Evolutionary conservation across 345 rosid genomes (phyloP), one percentile per base, ranked within the genome.

Genomic region (Moringa oleifera): DNA sequence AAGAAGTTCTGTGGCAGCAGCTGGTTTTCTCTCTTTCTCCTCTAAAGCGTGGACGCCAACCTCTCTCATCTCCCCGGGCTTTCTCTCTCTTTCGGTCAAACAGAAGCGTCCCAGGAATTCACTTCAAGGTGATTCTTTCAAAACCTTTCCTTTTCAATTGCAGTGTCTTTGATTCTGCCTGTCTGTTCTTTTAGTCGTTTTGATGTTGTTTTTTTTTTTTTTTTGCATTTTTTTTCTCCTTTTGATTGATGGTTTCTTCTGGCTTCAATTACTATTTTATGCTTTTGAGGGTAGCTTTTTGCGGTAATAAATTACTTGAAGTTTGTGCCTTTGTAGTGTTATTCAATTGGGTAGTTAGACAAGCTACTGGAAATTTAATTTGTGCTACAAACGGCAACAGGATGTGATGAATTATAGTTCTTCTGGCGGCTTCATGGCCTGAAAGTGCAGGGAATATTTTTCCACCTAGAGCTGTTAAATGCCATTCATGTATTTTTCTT

Each of bases 61-160:
- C 70, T 37, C 79, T 58, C 31, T 68, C 63, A 2, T 61, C 49
- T 68, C 71, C 55, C 66, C 78, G 62, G 63, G 66, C 53, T 47
- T 69, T 64, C 37, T 71, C 36, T 65, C 86, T 3, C 54, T 74
- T 36, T 71, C 88, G 53, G 31, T 77, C 72, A 72, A 68, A 7
- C 80, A 49, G 0, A 78, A 59, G 58, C 79, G 78, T 63, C 60
- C 33, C 49, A 63, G 68, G 54, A 75, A 23, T 66, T 57, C 79
- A 20, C 70, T 84, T 53, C 79, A 73, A 78, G 97, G 95, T 90
- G 54, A 54, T 41, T 70, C 33, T 62, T 66, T 74, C 28, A 7
- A 58, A 10, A 11, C 56, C 69, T 22, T 56, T 64, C 55, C n/a
- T 23, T 11, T 41, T 41, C 6, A 41, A 41, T 41, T 15, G 6